These are phyloP conservation scores for Ettlia oleoabundans DNA, from an alignment of 139 green algal species.

Conservation along the genomic window DNA sequence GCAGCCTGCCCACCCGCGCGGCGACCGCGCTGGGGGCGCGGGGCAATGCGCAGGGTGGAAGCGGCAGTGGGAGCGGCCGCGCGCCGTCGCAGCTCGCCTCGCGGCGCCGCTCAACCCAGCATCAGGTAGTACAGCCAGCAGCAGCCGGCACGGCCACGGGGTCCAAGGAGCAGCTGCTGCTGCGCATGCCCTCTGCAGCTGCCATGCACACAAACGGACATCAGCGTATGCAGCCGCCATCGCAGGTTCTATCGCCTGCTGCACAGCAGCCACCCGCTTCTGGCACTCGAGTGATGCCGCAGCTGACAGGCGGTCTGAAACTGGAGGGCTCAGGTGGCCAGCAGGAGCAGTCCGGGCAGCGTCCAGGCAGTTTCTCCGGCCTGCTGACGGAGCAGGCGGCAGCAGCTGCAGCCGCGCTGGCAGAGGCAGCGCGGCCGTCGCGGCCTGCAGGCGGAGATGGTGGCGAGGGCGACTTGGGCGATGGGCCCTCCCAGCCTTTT, in stretches of 20 bases:
- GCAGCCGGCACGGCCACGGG: background rate
- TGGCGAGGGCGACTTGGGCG: background rate
- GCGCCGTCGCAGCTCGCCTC: background rate
- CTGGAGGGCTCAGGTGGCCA: no score
- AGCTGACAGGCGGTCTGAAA: no score
- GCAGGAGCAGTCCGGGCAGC: constrained; percentile 8
- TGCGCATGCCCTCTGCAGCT: background rate
- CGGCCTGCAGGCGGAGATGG: background rate
- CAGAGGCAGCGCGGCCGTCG: background rate
- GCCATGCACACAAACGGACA: no score
- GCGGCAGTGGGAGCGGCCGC: constrained; percentile 1
- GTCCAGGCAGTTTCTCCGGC: background rate
- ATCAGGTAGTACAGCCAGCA: background rate
- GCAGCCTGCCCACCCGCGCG: background rate
- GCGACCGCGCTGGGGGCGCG: background rate
- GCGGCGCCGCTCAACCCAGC: background rate
- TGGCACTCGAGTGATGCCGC: no score
- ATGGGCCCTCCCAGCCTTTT: background rate
- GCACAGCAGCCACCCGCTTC: background rate
- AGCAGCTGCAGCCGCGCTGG: constrained; percentile 1
- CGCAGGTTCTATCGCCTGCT: background rate
- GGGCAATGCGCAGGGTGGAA: background rate
- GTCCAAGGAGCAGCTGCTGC: background rate
- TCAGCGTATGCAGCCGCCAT: no score
- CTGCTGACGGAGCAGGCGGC: constrained; percentile 11